A percentile compares a stretch with the other conserved stretches of the same genome.
These are phyloP conservation scores for Colletotrichum paranaense DNA, from an alignment of 2,329 filamentous ascomycete genomes.

Conservation along the genomic window DNA sequence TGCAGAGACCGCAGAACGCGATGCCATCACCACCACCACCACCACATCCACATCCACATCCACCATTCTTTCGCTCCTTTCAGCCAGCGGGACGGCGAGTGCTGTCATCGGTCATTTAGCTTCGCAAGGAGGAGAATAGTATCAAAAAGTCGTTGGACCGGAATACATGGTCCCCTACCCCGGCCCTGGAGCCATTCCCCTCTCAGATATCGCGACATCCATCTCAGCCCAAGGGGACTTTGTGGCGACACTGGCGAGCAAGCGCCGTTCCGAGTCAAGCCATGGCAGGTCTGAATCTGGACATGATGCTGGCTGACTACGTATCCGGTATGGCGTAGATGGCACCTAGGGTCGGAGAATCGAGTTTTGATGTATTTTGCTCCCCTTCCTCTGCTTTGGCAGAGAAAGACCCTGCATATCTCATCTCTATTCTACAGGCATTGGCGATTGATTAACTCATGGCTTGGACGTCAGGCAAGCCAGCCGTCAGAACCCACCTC, in stretches of 20 bases:
- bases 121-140: neutral
- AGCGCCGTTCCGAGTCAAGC: slow-evolving; percentile 30
- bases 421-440: slow-evolving; percentile 10
- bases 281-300: slow-evolving; percentile 20
- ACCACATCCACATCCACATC: neutral
- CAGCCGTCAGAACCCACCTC: neutral
- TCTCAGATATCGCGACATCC: slow-evolving; percentile 7
- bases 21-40: slow-evolving; percentile 11
- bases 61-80: neutral
- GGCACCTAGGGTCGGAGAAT: neutral
- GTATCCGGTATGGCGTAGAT: slow-evolving; percentile 19
- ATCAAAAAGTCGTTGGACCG: slow-evolving; percentile 1
- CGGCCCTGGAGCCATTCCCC: slow-evolving; percentile 10
- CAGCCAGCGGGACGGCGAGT: neutral
- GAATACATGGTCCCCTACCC: slow-evolving; percentile 1
- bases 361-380: neutral
- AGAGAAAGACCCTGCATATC: slow-evolving; percentile 33
- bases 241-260: slow-evolving; percentile 10
- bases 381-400: neutral
- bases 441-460: slow-evolving; percentile 13
- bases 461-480: neutral
- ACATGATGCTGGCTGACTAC: slow-evolving; percentile 22
- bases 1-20: slow-evolving; percentile 6
- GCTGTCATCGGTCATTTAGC: slow-evolving; percentile 1
- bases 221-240: slow-evolving; percentile 20